Evolutionary conservation across 106 monocot genomes (phyloP).

Genomic region (Allium cepa): DNA sequence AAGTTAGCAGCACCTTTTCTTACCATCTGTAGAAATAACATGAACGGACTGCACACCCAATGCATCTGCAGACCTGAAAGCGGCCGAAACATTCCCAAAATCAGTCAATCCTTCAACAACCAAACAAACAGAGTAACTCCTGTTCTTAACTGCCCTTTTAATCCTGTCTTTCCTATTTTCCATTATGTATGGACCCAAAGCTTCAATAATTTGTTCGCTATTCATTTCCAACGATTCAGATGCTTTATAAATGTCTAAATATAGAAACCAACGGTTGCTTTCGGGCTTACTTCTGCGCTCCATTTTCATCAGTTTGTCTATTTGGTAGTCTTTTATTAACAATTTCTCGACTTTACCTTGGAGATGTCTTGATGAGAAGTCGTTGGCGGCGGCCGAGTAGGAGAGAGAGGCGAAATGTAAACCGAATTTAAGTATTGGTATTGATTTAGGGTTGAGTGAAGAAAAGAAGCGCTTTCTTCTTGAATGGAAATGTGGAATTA

Average conservation of each 20-base stretch:
- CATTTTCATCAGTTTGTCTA: slow-evolving; percentile 77
- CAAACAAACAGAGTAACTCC: slow-evolving; percentile 85
- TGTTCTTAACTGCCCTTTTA: slow-evolving; percentile 43
- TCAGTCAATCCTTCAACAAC: slow-evolving; percentile 90
- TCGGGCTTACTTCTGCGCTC: slow-evolving; percentile 41
- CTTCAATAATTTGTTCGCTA: slow-evolving; percentile 60
- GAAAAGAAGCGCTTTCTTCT: too few relatives aligned
- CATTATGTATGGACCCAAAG: slow-evolving; percentile 64
- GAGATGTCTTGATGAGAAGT: slow-evolving; percentile 1
- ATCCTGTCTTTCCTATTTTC: slow-evolving; percentile 79
- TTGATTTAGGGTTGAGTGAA: too few relatives aligned
- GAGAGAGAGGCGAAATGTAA: background rate
- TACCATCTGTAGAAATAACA: slow-evolving; percentile 53
- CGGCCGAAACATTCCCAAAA: slow-evolving; percentile 92
- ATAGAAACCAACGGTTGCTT: slow-evolving; percentile 59
- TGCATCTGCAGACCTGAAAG: slow-evolving; percentile 96
- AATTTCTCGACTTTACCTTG: slow-evolving; percentile 69
- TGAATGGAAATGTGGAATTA: too few relatives aligned
- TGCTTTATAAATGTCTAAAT: slow-evolving; percentile 41
- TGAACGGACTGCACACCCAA: slow-evolving; percentile 95
- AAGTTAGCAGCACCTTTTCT: slow-evolving; percentile 69
- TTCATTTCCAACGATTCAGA: slow-evolving; percentile 23
- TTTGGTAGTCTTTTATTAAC: slow-evolving; percentile 29
- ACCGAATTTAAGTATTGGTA: background rate
- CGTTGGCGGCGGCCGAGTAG: background rate